phyloP scores from a whole-genome alignment of 2,329 filamentous ascomycete species.

The Fusarium concolor region DNA sequence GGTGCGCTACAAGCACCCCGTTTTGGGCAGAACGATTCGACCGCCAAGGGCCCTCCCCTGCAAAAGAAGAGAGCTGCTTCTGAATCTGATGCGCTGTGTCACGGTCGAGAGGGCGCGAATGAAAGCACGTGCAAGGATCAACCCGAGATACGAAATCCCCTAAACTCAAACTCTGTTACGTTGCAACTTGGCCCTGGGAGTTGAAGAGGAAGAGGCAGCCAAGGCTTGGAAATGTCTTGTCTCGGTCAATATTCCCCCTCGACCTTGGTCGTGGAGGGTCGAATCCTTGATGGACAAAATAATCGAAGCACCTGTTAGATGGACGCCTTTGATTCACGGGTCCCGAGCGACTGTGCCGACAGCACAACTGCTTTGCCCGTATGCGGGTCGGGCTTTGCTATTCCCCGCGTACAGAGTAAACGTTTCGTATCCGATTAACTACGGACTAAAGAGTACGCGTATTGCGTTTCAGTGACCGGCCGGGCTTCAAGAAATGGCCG shows the following conservation, averaged over 20 bases:
- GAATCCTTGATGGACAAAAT: slow-evolving; percentile 36
- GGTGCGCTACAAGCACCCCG: slow-evolving; percentile 1
- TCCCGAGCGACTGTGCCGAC: slow-evolving; percentile 2
- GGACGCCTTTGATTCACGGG: slow-evolving; percentile 32
- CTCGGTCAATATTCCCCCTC: not conserved
- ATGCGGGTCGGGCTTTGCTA: slow-evolving; percentile 21
- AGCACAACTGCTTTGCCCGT: slow-evolving; percentile 17
- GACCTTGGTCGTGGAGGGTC: slow-evolving; percentile 6
- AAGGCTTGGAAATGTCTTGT: slow-evolving; percentile 4
- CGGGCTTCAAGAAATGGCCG: not conserved
- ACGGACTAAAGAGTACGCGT: slow-evolving; percentile 16
- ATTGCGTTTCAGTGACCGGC: slow-evolving; percentile 13
- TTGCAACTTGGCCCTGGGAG: not conserved
- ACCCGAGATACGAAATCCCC: slow-evolving; percentile 45
- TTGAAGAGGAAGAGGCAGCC: slow-evolving; percentile 3
- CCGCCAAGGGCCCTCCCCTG: not conserved
- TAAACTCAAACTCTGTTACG: slow-evolving; percentile 15
- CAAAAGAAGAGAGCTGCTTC: slow-evolving; percentile 7
- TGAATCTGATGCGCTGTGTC: slow-evolving; percentile 7
- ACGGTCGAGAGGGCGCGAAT: not conserved
- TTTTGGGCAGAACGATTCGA: slow-evolving; percentile 5
- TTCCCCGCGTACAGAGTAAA: slow-evolving; percentile 26
- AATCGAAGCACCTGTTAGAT: slow-evolving; percentile 21
- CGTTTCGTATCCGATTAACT: not conserved
- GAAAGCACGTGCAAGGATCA: slow-evolving; percentile 26